Percentiles rank a stretch among this genome's conserved stretches.
Conservation (phyloP, 140 eudicot species). For the Anethum foeniculum region DNA sequence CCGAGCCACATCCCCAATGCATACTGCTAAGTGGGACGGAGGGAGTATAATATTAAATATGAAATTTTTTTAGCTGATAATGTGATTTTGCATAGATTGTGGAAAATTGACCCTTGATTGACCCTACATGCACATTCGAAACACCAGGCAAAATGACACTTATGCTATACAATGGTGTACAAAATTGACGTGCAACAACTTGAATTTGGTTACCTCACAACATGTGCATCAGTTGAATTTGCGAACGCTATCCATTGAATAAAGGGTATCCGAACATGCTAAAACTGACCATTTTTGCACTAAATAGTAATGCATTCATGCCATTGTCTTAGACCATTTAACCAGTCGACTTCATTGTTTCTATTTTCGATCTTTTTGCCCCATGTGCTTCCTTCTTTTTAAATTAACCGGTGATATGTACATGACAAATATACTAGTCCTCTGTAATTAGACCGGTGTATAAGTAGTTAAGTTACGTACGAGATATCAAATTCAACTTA, state of each 20-base stretch:
- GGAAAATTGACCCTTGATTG: no score
- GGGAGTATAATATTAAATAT: no score
- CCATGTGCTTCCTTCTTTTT: background rate
- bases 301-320: background rate
- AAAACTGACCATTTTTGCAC: background rate
- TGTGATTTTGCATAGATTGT: no score
- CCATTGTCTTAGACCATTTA: background rate
- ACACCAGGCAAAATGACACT: background rate
- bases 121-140: background rate
- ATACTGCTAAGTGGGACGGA: no score
- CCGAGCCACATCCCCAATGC: no score
- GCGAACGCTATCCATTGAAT: background rate
- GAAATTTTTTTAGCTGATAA: no score
- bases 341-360: background rate
- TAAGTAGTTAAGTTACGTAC: no score
- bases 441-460: background rate
- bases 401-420: background rate
- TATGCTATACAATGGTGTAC: background rate
- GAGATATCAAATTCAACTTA: background rate
- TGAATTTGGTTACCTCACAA: background rate
- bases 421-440: background rate
- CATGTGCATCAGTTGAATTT: background rate
- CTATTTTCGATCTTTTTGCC: background rate
- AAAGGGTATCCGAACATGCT: background rate
- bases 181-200: background rate